A percentile compares a stretch with the other conserved stretches of the same genome.
Conservation (phyloP, 1,284 basidiomycete species). For the Tilletia setariae region DNA sequence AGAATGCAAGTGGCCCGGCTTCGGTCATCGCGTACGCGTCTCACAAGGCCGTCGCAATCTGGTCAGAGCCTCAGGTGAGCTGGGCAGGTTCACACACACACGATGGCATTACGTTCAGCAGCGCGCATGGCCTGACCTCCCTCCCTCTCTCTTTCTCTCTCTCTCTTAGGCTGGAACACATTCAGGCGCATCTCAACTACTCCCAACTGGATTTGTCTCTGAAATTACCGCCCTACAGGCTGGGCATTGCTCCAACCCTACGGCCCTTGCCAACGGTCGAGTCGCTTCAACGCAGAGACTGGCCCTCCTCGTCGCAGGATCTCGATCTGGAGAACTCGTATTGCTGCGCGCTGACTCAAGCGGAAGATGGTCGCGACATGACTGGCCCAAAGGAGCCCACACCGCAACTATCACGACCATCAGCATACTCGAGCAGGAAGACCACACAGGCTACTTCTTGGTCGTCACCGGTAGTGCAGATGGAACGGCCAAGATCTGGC, state of each 20-base stretch:
- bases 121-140: constrained; percentile 6
- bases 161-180: constrained; percentile 14
- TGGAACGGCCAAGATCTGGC: constrained; percentile 11
- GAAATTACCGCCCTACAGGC: constrained; percentile 38
- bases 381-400: background rate
- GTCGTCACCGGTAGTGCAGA: constrained; percentile 10
- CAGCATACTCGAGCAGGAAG: background rate
- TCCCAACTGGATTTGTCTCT: constrained; percentile 31
- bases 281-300: background rate
- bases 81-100: too few species aligned
- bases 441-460: background rate
- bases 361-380: background rate
- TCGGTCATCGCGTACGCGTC: constrained; percentile 38
- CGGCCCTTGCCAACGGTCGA: background rate
- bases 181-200: constrained; percentile 21
- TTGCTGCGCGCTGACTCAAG: background rate
- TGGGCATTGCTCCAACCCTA: background rate
- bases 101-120: too few species aligned
- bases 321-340: constrained; percentile 3
- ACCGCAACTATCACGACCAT: constrained; percentile 9
- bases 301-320: background rate
- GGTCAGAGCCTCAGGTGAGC: constrained; percentile 26
- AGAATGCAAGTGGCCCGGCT: background rate
- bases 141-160: background rate
- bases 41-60: constrained; percentile 42